phyloP scores from a whole-genome alignment of 2,329 filamentous ascomycete species.

The Paecilomyces dactylethromorphus region DNA sequence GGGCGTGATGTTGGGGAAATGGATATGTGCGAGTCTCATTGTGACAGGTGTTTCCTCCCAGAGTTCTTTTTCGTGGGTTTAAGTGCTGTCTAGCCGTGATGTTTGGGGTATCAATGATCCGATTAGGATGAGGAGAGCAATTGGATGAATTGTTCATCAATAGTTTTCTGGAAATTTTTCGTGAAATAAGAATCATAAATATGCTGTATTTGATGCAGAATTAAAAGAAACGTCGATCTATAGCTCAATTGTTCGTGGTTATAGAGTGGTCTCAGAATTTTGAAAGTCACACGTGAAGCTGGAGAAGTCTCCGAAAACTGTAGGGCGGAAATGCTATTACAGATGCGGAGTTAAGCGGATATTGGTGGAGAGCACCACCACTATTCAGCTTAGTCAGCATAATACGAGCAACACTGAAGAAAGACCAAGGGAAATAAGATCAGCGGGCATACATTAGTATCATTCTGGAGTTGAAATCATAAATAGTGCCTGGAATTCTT shows the following conservation, averaged over 20 bases:
- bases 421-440: too few species aligned
- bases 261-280: not conserved
- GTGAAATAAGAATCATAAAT: not conserved
- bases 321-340: not conserved
- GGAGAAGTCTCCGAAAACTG: too few species aligned
- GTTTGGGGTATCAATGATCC: not conserved
- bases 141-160: not conserved
- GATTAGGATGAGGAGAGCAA: not conserved
- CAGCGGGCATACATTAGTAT: too few species aligned
- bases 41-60: not conserved
- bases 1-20: conserved; percentile 47
- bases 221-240: not conserved
- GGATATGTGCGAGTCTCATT: conserved; percentile 56
- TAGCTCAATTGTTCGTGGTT: not conserved
- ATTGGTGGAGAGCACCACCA: too few species aligned
- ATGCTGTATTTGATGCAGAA: not conserved
- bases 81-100: not conserved
- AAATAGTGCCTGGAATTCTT: too few species aligned
- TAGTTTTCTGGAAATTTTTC: not conserved
- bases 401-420: too few species aligned
- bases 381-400: too few species aligned
- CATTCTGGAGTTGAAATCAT: too few species aligned
- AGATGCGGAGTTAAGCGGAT: not conserved
- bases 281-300: too few species aligned
- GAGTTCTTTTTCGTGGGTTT: not conserved